Conservation (phyloP, 1,284 basidiomycete species). For the Inonotus obliquus region DNA sequence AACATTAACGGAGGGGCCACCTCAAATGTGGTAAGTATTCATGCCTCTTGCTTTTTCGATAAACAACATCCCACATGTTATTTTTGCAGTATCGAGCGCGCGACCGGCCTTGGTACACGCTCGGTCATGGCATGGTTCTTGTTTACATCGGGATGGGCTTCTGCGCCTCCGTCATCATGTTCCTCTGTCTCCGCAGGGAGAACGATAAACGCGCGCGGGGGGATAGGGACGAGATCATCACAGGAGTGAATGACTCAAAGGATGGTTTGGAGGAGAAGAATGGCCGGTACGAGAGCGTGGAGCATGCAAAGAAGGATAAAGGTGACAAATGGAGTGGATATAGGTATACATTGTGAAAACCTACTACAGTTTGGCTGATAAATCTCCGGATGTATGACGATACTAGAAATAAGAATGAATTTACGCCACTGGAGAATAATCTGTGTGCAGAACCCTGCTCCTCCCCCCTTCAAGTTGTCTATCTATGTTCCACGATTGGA, state of each 20-base stretch:
- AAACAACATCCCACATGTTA: background rate
- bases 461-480: no score
- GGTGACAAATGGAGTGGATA: slow-evolving; percentile 60
- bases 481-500: no score
- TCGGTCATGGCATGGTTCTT: slow-evolving; percentile 64
- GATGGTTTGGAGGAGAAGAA: slow-evolving; percentile 20
- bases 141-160: slow-evolving; percentile 68
- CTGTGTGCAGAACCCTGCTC: no score
- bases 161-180: slow-evolving; percentile 42
- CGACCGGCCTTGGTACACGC: slow-evolving; percentile 65
- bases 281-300: slow-evolving; percentile 42
- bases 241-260: slow-evolving; percentile 31
- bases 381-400: no score
- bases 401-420: no score
- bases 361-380: background rate
- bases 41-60: background rate
- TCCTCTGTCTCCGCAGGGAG: slow-evolving; percentile 48
- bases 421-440: no score
- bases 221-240: slow-evolving; percentile 64
- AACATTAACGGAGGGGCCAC: slow-evolving; percentile 69
- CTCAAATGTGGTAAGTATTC: slow-evolving; percentile 57
- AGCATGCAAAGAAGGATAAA: slow-evolving; percentile 51
- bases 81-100: slow-evolving; percentile 51
- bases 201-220: slow-evolving; percentile 61
- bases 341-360: slow-evolving; percentile 36